Evolutionary conservation across 1,284 basidiomycete species (phyloP).

Genomic region (Rhodotorula sp.): DNA sequence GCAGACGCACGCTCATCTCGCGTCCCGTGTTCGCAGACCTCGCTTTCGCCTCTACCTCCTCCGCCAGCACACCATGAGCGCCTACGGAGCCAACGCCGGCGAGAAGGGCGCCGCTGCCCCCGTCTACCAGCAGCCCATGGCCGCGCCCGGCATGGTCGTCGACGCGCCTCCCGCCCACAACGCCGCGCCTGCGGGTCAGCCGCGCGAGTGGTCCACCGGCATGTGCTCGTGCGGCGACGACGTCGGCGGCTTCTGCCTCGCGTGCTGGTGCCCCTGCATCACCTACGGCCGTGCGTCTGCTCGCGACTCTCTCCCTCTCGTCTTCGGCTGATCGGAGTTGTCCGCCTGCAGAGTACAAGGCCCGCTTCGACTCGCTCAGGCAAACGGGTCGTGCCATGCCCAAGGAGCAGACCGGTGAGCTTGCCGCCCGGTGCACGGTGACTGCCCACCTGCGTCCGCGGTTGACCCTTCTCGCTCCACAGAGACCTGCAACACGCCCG

Average conservation of each 20-base stretch:
- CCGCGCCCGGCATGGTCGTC: not conserved
- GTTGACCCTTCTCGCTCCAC: not conserved
- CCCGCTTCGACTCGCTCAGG: constrained; percentile 14
- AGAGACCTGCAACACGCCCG: constrained; percentile 1
- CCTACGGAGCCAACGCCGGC: no score
- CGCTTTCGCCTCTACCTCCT: not conserved
- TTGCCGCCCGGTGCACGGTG: no score
- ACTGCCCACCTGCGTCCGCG: no score
- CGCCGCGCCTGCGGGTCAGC: not conserved
- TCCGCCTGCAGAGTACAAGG: constrained; percentile 8
- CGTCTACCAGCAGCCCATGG: not conserved
- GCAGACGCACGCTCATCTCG: no score
- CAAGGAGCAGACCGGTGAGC: not conserved
- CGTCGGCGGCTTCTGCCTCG: constrained; percentile 14
- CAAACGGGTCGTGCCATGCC: not conserved
- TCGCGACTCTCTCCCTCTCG: not conserved
- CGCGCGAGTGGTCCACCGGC: constrained; percentile 5
- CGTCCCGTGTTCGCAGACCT: no score
- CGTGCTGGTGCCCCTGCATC: constrained; percentile 27
- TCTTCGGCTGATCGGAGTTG: not conserved
- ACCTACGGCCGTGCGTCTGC: not conserved
- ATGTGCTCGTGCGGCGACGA: constrained; percentile 12
- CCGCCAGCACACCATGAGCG: no score
- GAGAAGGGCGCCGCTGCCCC: not conserved
- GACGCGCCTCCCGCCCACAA: constrained; percentile 1